Percentiles rank a stretch among this genome's conserved stretches.
Conservation (phyloP, 345 rosid species). For the Barbarea vulgaris region DNA sequence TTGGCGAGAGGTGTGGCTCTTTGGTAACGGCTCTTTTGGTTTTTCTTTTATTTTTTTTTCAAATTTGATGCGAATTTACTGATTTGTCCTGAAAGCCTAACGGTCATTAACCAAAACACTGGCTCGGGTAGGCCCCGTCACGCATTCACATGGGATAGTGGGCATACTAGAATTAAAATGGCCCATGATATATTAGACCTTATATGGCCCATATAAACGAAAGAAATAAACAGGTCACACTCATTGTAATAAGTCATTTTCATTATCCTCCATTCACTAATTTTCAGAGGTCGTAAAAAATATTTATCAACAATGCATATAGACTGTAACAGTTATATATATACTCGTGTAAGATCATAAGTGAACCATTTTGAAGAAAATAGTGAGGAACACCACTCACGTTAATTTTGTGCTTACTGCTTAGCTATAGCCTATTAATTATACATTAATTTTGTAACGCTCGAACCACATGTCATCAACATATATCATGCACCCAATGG, state of each 20-base stretch:
- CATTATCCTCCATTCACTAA: too few relatives aligned
- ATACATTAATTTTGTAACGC: slow-evolving; percentile 14
- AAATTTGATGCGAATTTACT: slow-evolving; percentile 2
- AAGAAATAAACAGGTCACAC: background rate
- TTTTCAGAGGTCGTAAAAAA: background rate
- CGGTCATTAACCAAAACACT: slow-evolving; percentile 19
- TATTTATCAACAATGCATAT: background rate
- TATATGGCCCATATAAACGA: background rate
- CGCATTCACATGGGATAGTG: background rate
- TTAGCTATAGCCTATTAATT: background rate
- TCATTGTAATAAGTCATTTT: background rate
- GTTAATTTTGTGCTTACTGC: slow-evolving; percentile 10
- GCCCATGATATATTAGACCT: background rate
- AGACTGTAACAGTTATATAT: too few relatives aligned
- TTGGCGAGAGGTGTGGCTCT: slow-evolving; percentile 10
- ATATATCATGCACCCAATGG: slow-evolving; percentile 19
- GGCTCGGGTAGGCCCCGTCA: background rate
- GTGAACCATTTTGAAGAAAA: background rate
- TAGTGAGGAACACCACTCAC: slow-evolving; percentile 17
- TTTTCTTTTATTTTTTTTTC: background rate
- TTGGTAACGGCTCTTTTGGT: slow-evolving; percentile 38
- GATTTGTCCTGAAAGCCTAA: slow-evolving; percentile 17
- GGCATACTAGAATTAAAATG: background rate
- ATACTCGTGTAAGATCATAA: background rate
- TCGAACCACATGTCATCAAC: slow-evolving; percentile 10